Evolutionary conservation across 139 green algal species (phyloP), one percentile per base, ranked within the genome.

Genomic region (Volvox reticuliferus): DNA sequence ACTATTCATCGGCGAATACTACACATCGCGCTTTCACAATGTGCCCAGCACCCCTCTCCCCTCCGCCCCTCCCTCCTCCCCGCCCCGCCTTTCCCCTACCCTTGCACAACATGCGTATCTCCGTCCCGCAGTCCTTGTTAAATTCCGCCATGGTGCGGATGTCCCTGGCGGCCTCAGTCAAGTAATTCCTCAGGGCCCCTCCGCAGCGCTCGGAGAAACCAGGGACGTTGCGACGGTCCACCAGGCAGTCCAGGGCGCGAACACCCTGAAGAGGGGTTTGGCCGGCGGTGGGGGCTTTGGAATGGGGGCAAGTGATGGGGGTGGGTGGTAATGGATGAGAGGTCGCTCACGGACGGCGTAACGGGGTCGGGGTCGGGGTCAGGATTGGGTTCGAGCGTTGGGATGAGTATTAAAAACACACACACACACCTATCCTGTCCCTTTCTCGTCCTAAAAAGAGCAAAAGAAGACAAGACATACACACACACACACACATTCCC

Each of bases 171-270:
- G 92, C 89, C n/a, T 91, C 36, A 36, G 63, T 73, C 37, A 92
- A 76, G 88, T 91, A 87, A 9, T 88, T 61, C 18, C 73, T 67
- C 33, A 95, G 88, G 5, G 81, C 67, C 0, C 82, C 77, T 13
- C 68, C 82, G 81, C 90, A 94, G 32, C 20, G 19, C 0, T 35
- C 78, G 0, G 36, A 37, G 55, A 91, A 94, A 35, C 71, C 89
- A 65, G 30, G 24, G 36, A 68, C 76, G 44, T 18, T 79, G 63
- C 77, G 71, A 61, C 85, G 28, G 89, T 94, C 92, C 26, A 75
- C 86, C 37, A 94, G 89, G 89, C 92, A 94, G 75, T 94, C 92
- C 50, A 94, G 79, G 21, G 86, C 89, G 82, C 63, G 71, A 17
- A 69, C 13, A 24, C 73, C 82, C 71, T 83, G 65, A 1, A 5